Evolutionary conservation across 169 alveolate genomes (phyloP), one percentile per base, ranked within the genome.

Genomic region (Cytauxzoon felis): DNA sequence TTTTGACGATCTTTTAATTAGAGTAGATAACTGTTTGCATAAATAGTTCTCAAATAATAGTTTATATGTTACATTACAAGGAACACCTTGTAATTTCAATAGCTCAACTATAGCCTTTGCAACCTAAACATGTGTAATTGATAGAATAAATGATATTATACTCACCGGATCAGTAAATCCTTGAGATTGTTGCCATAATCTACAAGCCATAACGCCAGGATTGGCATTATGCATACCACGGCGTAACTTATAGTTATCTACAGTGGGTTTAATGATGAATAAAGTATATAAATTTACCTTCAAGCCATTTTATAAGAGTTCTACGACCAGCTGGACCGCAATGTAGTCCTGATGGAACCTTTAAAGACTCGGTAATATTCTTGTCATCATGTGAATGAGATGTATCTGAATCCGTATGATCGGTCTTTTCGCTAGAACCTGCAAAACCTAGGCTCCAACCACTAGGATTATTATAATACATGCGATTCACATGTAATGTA

Each of bases 261-360:
- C 19, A 45, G 13, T 13, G 36, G 13, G 36, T 43, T 13, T 13
- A n/a, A 48, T n/a, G 13, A 13, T 13, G 13, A 13, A 33, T 45
- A 40, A 36, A 13, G 23, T n/a, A 24, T 19, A 3, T 53, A 26
- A 13, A 6, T 68, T 38, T 40, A 86, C 92, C 87, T 53, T 86
- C 92, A 26, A 86, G 78, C 92, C 92, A 86, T 63, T 80, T 70
- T 50, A 86, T 69, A 51, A 86, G 79, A 18, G 92, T 78, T 51
- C 82, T 61, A 21, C 89, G 42, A 24, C 92, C 92, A 23, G 89
- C 89, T 11, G 92, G 92, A 13, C 92, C 92, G 76, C 92, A 86
- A 70, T 86, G 87, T 48, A 86, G 69, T n/a, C 89, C 88, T 23
- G 80, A 49, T 18, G 48, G 53, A 1, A 75, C 79, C 73, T 62